These are phyloP conservation scores for Trypanosoma cruzi DNA, from an alignment of 208 protist species.

Conservation along the genomic window DNA sequence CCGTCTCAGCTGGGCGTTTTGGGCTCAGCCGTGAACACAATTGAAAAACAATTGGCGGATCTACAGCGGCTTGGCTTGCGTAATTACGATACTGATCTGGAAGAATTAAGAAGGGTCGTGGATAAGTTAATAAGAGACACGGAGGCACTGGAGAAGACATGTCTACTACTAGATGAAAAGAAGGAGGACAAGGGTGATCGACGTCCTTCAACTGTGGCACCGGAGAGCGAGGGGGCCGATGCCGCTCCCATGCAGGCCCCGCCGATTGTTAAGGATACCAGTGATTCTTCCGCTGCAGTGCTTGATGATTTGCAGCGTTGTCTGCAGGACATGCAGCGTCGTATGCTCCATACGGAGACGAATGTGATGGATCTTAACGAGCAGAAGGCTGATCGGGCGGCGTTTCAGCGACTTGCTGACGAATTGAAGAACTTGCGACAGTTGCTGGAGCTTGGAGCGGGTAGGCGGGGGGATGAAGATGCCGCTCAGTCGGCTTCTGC, in stretches of 20 bases:
- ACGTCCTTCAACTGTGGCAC: background rate
- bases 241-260: too few species aligned
- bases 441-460: slow-evolving; percentile 49
- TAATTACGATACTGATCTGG: slow-evolving; percentile 59
- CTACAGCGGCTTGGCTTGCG: slow-evolving; percentile 33
- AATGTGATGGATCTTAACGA: slow-evolving; percentile 51
- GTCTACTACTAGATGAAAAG: slow-evolving; percentile 44
- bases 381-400: slow-evolving; percentile 66
- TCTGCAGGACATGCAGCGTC: slow-evolving; percentile 4
- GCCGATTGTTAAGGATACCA: slow-evolving; percentile 8
- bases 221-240: too few species aligned
- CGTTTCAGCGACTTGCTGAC: slow-evolving; percentile 74
- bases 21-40: slow-evolving; percentile 38
- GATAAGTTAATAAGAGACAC: slow-evolving; percentile 39
- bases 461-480: slow-evolving; percentile 18
- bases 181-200: slow-evolving; percentile 43
- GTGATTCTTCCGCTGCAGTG: slow-evolving; percentile 11
- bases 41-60: slow-evolving; percentile 74
- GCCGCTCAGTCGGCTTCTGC: slow-evolving; percentile 9
- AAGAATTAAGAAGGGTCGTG: slow-evolving; percentile 35
- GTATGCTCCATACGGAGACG: slow-evolving; percentile 10
- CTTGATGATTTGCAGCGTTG: slow-evolving; percentile 5
- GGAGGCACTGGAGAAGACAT: slow-evolving; percentile 26
- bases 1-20: slow-evolving; percentile 55
- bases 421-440: slow-evolving; percentile 59